phyloP scores from a whole-genome alignment of 352 stramenopile genomes.

The Globisporangium spiculum region DNA sequence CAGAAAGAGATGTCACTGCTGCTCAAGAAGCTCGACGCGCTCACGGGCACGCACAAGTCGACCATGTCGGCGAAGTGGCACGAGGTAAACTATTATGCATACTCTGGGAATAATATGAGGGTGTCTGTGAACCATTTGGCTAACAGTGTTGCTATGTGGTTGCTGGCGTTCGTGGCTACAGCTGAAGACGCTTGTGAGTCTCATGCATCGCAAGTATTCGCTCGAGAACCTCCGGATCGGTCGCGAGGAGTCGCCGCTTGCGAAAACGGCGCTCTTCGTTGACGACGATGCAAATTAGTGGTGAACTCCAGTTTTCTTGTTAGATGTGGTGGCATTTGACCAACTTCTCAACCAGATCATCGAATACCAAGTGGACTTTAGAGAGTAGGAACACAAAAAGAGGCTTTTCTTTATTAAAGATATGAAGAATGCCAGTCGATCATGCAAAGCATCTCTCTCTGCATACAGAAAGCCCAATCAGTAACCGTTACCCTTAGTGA shows the following conservation, averaged over 20 bases:
- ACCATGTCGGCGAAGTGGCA: constrained; percentile 85
- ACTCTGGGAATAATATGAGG: no score
- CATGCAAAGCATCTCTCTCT: not conserved
- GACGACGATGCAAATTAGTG: constrained; percentile 23
- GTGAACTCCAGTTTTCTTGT: constrained; percentile 3
- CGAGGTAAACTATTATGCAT: constrained; percentile 30
- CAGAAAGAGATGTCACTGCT: constrained; percentile 67
- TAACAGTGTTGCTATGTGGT: not conserved
- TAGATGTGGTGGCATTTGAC: not conserved
- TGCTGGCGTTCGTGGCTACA: constrained; percentile 13
- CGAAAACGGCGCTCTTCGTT: constrained; percentile 46
- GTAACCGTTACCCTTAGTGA: not conserved
- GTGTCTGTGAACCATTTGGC: not conserved
- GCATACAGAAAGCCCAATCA: not conserved
- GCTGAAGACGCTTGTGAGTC: constrained; percentile 79
- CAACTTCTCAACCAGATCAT: not conserved
- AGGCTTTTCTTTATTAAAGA: constrained; percentile 4
- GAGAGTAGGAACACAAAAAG: not conserved
- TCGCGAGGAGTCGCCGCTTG: constrained; percentile 30
- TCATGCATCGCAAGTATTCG: constrained; percentile 87
- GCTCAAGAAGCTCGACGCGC: constrained; percentile 64
- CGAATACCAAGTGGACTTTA: not conserved
- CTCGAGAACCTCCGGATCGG: constrained; percentile 73
- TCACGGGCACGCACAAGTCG: constrained; percentile 71
- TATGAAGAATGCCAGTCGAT: not conserved